phyloP scores from a whole-genome alignment of 169 alveolate genomes.

The Eimeria acervulina region DNA sequence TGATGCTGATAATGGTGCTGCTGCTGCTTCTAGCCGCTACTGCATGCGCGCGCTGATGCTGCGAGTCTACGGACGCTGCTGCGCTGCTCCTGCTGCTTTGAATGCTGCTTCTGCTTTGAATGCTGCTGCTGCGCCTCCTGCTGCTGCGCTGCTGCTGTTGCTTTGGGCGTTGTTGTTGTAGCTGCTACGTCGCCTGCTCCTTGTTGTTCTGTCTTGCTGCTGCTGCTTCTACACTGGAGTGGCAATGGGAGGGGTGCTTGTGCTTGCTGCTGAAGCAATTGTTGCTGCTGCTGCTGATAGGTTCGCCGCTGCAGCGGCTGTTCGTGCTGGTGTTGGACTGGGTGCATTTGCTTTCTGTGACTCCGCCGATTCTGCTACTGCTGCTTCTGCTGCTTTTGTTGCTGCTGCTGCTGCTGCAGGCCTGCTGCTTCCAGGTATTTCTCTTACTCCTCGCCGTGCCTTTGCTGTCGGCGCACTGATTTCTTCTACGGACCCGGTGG shows the following conservation, averaged over 20 bases:
- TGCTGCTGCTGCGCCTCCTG: neutral
- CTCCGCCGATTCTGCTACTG: constrained; percentile 21
- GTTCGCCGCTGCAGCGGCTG: neutral
- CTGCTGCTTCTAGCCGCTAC: neutral
- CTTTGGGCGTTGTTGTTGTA: neutral
- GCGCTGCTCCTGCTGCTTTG: too few relatives aligned
- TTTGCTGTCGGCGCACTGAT: constrained; percentile 84
- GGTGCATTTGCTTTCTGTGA: neutral
- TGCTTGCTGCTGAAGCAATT: constrained; percentile 7
- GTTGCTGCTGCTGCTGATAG: too few relatives aligned
- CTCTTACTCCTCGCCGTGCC: constrained; percentile 81
- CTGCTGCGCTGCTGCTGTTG: neutral
- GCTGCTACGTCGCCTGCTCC: neutral
- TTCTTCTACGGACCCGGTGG: constrained; percentile 85
- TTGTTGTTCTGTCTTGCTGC: neutral
- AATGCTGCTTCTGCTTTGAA: constrained; percentile 2
- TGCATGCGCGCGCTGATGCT: neutral
- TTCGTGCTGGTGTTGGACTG: constrained; percentile 23
- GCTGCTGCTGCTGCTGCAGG: neutral
- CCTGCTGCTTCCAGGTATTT: constrained; percentile 33
- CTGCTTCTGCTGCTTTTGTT: neutral
- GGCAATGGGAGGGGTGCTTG: neutral
- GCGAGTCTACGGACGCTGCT: neutral
- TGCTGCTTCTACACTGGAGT: neutral
- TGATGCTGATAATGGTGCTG: neutral